Evolutionary conservation across 805 yeast species (phyloP), one percentile per base, ranked within the genome.

Genomic region (Sugiyamaella chiloensis): DNA sequence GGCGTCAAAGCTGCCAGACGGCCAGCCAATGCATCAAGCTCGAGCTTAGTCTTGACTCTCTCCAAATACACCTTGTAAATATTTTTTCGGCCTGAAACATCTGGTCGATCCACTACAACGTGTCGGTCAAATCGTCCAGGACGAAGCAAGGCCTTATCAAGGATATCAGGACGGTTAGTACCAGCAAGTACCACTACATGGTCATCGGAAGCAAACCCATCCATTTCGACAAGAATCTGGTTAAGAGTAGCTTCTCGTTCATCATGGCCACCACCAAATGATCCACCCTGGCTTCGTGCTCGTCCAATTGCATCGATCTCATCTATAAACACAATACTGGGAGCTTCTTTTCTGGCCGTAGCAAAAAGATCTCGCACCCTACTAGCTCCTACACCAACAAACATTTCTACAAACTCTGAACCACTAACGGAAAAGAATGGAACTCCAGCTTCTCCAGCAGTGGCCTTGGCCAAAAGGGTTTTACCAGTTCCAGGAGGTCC

Each of bases 401-500:
- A 93, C 98, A 91, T 93, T 66, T 91, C 98, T 11, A 93, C 96
- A 58, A 91, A 91, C 67, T 91, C 99, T 4, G 98, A 90, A 54
- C 99, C 99, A 0, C 96, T 87, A 16, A 93, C 98, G 12, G 96
- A 86, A 60, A 82, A 82, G 65, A 93, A 93, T 36, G 99, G 97
- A 34, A 93, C 99, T 48, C 93, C 95, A 0, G 99, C 99, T 67
- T 93, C 99, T 56, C 99, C 99, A 1, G 99, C 99, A 42, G 98
- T 93, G 4, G 99, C 99, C 64, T 88, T 91, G 9, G 99, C 99
- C 43, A 93, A 71, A 46, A 93, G 73, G 0, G 99, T 93, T 66
- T 93, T 93, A 80, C 99, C 99, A 7, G 99, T 93, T 72, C 99
- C 99, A 44, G 99, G 99, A 14, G 99, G 96, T 42, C 99, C 99